Evolutionary conservation across 2,329 filamentous ascomycete species (phyloP).

Genomic region (Xylaria sp.): DNA sequence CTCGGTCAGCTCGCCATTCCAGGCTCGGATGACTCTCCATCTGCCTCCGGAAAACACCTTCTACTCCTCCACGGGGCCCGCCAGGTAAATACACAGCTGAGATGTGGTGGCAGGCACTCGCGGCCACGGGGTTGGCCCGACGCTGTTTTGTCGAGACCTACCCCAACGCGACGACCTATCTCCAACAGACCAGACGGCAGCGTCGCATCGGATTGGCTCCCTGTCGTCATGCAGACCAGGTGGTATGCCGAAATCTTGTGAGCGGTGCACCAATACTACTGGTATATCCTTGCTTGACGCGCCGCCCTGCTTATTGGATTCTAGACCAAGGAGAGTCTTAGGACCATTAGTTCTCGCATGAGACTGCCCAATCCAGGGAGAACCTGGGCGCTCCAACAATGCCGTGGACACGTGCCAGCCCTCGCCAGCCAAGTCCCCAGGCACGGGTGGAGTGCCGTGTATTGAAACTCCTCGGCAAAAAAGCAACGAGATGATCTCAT

Average conservation of each 20-base stretch:
- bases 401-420: slow-evolving; percentile 1
- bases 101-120: slow-evolving; percentile 12
- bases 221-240: slow-evolving; percentile 22
- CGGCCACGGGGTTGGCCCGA: slow-evolving; percentile 28
- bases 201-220: slow-evolving; percentile 22
- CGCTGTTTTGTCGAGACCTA: slow-evolving; percentile 14
- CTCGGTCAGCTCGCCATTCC: slow-evolving; percentile 17
- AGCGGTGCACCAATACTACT: slow-evolving; percentile 18
- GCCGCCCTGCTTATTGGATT: slow-evolving; percentile 6
- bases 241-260: slow-evolving; percentile 17
- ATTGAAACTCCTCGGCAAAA: slow-evolving; percentile 29
- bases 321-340: slow-evolving; percentile 18
- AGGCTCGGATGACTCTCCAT: neutral
- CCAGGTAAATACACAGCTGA: slow-evolving; percentile 12
- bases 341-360: slow-evolving; percentile 25
- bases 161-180: slow-evolving; percentile 23
- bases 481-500: slow-evolving; percentile 25
- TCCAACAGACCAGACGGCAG: slow-evolving; percentile 22
- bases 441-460: slow-evolving; percentile 15
- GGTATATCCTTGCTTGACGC: slow-evolving; percentile 7
- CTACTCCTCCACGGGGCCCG: slow-evolving; percentile 3
- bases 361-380: slow-evolving; percentile 22
- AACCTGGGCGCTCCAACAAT: slow-evolving; percentile 14
- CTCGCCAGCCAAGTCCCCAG: slow-evolving; percentile 9
- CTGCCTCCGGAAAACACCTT: slow-evolving; percentile 6